Evolutionary conservation across 2,329 filamentous ascomycete genomes (phyloP).

Genomic region (Botrytis paeoniae): DNA sequence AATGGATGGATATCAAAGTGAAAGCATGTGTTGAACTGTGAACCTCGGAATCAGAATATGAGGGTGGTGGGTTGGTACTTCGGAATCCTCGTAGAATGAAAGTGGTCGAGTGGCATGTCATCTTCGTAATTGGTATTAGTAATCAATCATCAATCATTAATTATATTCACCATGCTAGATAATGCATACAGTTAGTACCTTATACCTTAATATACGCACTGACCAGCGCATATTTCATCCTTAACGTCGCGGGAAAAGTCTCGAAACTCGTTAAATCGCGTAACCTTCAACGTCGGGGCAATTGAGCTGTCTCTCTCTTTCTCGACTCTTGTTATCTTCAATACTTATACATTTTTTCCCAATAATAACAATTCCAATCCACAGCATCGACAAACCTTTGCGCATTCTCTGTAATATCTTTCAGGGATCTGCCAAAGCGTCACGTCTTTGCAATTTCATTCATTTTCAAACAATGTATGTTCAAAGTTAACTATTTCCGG

Average conservation of each 20-base stretch:
- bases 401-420: constrained; percentile 34
- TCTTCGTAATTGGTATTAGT: background rate
- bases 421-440: constrained; percentile 37
- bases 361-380: constrained; percentile 8
- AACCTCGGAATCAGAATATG: constrained; percentile 7
- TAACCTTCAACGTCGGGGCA: constrained; percentile 19
- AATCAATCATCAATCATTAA: background rate
- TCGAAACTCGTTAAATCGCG: constrained; percentile 6
- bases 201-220: constrained; percentile 15
- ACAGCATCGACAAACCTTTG: constrained; percentile 36
- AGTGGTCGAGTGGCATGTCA: background rate
- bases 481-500: constrained; percentile 14
- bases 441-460: constrained; percentile 35
- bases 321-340: constrained; percentile 22
- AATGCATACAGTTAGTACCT: background rate
- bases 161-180: background rate
- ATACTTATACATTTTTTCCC: background rate
- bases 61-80: background rate
- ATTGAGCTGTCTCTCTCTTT: constrained; percentile 5
- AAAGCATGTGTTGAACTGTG: background rate
- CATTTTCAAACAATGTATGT: constrained; percentile 35
- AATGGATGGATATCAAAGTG: background rate
- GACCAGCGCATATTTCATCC: constrained; percentile 19
- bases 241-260: constrained; percentile 18
- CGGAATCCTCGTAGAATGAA: background rate